A percentile compares a stretch with the other conserved stretches of the same genome.
phyloP scores from a whole-genome alignment of 164 flowering plant genomes.

The Umbellularia californica region DNA sequence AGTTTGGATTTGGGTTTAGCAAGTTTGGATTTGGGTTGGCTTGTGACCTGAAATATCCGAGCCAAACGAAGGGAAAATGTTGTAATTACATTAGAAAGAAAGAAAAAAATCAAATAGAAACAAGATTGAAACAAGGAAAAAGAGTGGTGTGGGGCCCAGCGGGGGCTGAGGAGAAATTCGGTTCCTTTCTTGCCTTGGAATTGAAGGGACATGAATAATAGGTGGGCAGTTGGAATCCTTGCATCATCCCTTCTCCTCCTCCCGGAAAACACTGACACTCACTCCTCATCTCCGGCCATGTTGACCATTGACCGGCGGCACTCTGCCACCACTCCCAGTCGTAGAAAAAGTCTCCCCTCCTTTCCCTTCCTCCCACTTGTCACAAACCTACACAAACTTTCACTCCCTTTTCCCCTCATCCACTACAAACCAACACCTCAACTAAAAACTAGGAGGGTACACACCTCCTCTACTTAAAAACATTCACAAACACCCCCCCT shows the following conservation, averaged over 20 bases:
- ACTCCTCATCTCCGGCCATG: constrained; percentile 1
- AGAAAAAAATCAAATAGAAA: neutral
- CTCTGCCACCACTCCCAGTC: constrained; percentile 7
- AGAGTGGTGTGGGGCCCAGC: constrained; percentile 9
- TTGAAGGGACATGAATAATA: constrained; percentile 56
- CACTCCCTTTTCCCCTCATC: constrained; percentile 26
- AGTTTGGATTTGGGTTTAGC: too few relatives aligned
- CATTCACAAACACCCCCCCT: constrained; percentile 1
- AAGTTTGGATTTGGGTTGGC: too few relatives aligned
- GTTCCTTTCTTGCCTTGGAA: constrained; percentile 59
- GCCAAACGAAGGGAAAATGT: neutral
- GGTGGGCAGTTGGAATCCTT: constrained; percentile 34
- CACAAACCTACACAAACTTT: constrained; percentile 21
- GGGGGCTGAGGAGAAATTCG: constrained; percentile 6
- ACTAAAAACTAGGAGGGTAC: constrained; percentile 45
- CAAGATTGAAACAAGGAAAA: neutral
- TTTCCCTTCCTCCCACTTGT: constrained; percentile 50
- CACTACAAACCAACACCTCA: constrained; percentile 28
- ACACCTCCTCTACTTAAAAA: neutral
- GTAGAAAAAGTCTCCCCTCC: constrained; percentile 49
- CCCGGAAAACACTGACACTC: constrained; percentile 15
- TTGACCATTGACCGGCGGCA: constrained; percentile 26
- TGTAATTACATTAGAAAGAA: neutral
- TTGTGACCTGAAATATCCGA: too few relatives aligned
- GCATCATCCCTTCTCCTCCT: constrained; percentile 11